A percentile compares a stretch with the other conserved stretches of the same genome.
These are phyloP conservation scores for Pseudogymnoascus verrucosus DNA, from an alignment of 2,329 filamentous ascomycete species.

Conservation along the genomic window DNA sequence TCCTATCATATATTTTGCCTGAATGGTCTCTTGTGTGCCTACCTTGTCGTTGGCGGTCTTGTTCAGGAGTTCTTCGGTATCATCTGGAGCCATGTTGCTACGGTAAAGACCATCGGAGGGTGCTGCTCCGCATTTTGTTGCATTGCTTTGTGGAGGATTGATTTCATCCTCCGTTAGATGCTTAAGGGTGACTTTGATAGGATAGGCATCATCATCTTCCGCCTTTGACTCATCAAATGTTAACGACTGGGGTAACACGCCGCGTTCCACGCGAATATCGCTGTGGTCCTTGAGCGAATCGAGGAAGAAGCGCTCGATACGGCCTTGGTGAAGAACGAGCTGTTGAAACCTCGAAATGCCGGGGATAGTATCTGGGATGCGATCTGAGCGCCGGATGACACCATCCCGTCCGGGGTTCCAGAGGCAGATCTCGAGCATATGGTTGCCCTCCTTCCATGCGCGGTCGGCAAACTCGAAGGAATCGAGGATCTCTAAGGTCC, in stretches of 20 bases:
- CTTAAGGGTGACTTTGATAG: constrained; percentile 50
- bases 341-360: constrained; percentile 57
- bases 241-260: constrained; percentile 48
- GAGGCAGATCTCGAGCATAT: constrained; percentile 55
- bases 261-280: constrained; percentile 50
- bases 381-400: constrained; percentile 47
- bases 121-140: constrained; percentile 19
- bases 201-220: constrained; percentile 46
- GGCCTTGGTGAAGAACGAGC: constrained; percentile 62
- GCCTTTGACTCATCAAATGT: constrained; percentile 43
- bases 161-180: constrained; percentile 51
- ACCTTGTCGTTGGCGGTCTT: constrained; percentile 29
- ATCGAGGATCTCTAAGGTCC: constrained; percentile 66
- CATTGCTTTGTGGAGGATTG: constrained; percentile 38
- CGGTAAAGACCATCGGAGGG: constrained; percentile 48
- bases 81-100: constrained; percentile 49
- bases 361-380: constrained; percentile 54
- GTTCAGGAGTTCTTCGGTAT: constrained; percentile 44
- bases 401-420: constrained; percentile 57
- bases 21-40: constrained; percentile 36
- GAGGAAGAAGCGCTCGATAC: constrained; percentile 59
- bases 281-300: constrained; percentile 50
- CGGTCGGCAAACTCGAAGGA: constrained; percentile 59
- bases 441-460: constrained; percentile 58
- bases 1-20: constrained; percentile 56